phyloP scores from a whole-genome alignment of 495 filamentous ascomycete genomes.

The Pyronema omphalodes region DNA sequence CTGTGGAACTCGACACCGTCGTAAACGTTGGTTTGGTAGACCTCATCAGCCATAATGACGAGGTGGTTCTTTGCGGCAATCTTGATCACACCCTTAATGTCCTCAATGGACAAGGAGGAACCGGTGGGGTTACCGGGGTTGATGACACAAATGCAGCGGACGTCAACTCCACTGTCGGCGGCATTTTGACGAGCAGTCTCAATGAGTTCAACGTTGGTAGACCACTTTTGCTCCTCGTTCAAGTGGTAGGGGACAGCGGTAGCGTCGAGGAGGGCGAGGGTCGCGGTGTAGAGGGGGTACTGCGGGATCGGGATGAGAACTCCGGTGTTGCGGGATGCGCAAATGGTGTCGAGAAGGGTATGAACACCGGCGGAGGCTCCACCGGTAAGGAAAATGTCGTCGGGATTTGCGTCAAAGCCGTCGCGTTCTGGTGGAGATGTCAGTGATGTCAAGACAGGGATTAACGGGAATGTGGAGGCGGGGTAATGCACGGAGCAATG shows the following conservation, averaged over 20 bases:
- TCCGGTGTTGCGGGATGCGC: conserved; percentile 56
- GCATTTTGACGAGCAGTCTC: conserved; percentile 50
- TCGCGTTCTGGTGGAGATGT: conserved; percentile 42
- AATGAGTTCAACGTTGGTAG: conserved; percentile 65
- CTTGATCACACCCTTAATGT: conserved; percentile 63
- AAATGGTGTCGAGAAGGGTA: conserved; percentile 79
- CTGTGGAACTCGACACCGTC: conserved; percentile 65
- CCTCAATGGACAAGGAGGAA: conserved; percentile 55
- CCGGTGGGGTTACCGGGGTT: conserved; percentile 97
- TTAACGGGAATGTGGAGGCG: not conserved
- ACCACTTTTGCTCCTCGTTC: conserved; percentile 70
- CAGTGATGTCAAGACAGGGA: not conserved
- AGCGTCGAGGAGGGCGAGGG: conserved; percentile 68
- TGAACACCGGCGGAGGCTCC: conserved; percentile 90
- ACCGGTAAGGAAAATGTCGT: conserved; percentile 66
- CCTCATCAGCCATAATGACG: conserved; percentile 85
- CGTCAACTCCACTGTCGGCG: conserved; percentile 54
- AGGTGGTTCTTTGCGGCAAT: conserved; percentile 73
- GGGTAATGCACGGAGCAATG: not conserved
- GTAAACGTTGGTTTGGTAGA: conserved; percentile 98
- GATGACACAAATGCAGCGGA: conserved; percentile 85
- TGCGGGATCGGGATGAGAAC: conserved; percentile 91
- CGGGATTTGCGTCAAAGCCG: conserved; percentile 60
- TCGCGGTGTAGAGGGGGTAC: conserved; percentile 94
- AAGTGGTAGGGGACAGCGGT: conserved; percentile 81